These are phyloP conservation scores for Aspergillus quadricinctus DNA, from an alignment of 2,329 filamentous ascomycete species.

Conservation along the genomic window DNA sequence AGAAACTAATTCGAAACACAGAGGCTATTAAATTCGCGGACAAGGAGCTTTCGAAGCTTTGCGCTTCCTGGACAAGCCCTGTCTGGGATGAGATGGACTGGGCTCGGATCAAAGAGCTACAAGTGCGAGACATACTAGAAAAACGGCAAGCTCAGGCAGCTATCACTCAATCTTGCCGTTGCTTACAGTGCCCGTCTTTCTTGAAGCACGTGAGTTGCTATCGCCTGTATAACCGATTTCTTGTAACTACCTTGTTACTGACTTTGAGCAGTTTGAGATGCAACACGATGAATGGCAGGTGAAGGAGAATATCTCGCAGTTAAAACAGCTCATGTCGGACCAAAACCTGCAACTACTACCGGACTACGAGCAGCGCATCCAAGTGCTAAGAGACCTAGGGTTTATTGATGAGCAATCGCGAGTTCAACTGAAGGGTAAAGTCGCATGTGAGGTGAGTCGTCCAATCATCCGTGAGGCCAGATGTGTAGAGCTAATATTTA, in stretches of 20 bases:
- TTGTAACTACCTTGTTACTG: constrained; percentile 10
- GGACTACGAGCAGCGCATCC: constrained; percentile 92
- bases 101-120: constrained; percentile 73
- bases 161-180: constrained; percentile 61
- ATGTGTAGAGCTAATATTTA: constrained; percentile 1
- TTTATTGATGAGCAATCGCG: constrained; percentile 86
- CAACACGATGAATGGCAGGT: constrained; percentile 96
- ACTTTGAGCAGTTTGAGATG: constrained; percentile 70
- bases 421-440: constrained; percentile 95
- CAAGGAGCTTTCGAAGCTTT: constrained; percentile 64
- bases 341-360: constrained; percentile 93
- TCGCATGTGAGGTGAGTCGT: constrained; percentile 72
- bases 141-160: constrained; percentile 62
- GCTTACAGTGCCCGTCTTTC: constrained; percentile 70
- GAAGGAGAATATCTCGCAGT: constrained; percentile 82
- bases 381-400: constrained; percentile 82
- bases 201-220: constrained; percentile 71
- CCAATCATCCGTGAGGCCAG: neutral
- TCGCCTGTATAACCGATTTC: neutral
- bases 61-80: constrained; percentile 66
- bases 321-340: constrained; percentile 87
- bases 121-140: constrained; percentile 72
- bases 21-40: constrained; percentile 58
- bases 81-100: constrained; percentile 84
- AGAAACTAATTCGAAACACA: constrained; percentile 21